A percentile compares a stretch with the other conserved stretches of the same genome.
Evolutionary conservation across 2,329 filamentous ascomycete genomes (phyloP).

Genomic region (Trichoderma sp.): DNA sequence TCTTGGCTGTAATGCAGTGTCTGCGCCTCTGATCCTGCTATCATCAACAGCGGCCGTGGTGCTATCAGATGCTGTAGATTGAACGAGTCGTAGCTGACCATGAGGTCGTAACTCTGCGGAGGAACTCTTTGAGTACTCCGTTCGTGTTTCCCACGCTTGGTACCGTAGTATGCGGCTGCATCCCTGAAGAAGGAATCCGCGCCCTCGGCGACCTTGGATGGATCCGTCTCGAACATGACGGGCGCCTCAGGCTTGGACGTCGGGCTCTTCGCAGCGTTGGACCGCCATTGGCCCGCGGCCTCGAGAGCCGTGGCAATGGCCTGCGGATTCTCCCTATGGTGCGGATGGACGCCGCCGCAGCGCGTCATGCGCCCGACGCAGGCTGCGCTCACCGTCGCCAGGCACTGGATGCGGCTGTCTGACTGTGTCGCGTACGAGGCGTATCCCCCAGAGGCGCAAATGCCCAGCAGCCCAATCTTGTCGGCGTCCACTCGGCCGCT

Average conservation of each 20-base stretch:
- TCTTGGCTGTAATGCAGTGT: conserved; percentile 20
- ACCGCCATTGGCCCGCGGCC: conserved; percentile 7
- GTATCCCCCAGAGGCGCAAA: conserved; percentile 43
- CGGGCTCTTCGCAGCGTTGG: neutral
- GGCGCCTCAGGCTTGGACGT: neutral
- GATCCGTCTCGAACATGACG: conserved; percentile 6
- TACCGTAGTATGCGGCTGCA: conserved; percentile 24
- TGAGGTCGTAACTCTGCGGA: conserved; percentile 18
- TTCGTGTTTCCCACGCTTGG: conserved; percentile 22
- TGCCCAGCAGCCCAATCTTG: conserved; percentile 41
- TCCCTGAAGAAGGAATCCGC: conserved; percentile 19
- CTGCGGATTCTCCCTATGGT: neutral
- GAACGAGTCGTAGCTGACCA: conserved; percentile 23
- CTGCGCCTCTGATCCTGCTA: conserved; percentile 24
- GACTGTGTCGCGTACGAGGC: conserved; percentile 37
- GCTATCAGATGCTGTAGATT: conserved; percentile 22
- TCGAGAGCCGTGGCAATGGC: conserved; percentile 16
- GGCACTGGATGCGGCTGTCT: conserved; percentile 41
- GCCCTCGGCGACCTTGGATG: neutral
- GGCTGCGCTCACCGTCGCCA: conserved; percentile 36
- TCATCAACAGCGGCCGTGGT: conserved; percentile 25
- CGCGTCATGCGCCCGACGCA: conserved; percentile 36
- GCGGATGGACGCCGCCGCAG: conserved; percentile 11
- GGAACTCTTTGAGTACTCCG: conserved; percentile 15
- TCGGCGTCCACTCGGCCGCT: conserved; percentile 33